A percentile compares a stretch with the other conserved stretches of the same genome.
phyloP scores from a whole-genome alignment of 176 grass and related monocot species.

The Poa pratensis region DNA sequence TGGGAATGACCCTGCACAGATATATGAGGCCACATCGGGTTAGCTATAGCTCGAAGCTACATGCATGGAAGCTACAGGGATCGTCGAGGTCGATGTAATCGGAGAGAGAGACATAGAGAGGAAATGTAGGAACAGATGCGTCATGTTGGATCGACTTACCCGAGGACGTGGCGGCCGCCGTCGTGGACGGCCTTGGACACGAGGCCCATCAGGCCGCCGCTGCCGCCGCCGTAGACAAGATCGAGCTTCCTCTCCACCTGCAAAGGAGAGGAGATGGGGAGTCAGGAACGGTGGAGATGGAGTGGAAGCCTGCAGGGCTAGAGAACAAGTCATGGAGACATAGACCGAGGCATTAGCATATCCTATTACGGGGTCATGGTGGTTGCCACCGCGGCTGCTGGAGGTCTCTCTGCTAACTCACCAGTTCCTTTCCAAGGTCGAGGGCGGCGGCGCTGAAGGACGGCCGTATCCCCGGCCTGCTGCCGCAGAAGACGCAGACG shows the following conservation, averaged over 20 bases:
- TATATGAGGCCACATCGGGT: not conserved
- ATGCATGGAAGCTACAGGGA: not conserved
- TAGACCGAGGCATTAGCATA: not conserved
- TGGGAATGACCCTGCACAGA: constrained; percentile 79
- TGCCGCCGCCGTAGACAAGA: constrained; percentile 95
- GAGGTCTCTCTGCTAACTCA: constrained; percentile 21
- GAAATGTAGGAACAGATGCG: not conserved
- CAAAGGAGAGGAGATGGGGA: not conserved
- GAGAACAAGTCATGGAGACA: not conserved
- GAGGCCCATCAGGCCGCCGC: constrained; percentile 87
- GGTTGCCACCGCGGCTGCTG: not conserved
- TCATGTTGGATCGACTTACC: constrained; percentile 46
- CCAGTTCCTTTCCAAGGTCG: constrained; percentile 80
- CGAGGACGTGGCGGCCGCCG: constrained; percentile 88
- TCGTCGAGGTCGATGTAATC: not conserved
- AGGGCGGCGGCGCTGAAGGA: constrained; percentile 83
- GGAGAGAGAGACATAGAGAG: not conserved
- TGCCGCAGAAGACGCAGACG: constrained; percentile 94
- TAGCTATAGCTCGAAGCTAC: not conserved
- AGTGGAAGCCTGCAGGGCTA: not conserved
- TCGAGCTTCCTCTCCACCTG: constrained; percentile 83
- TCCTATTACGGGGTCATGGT: not conserved
- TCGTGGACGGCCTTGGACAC: constrained; percentile 84
- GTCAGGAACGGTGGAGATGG: not conserved
- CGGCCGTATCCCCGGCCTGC: constrained; percentile 66